Conservation (phyloP, 768 basidiomycete species). For the Kondoa subrosea region DNA sequence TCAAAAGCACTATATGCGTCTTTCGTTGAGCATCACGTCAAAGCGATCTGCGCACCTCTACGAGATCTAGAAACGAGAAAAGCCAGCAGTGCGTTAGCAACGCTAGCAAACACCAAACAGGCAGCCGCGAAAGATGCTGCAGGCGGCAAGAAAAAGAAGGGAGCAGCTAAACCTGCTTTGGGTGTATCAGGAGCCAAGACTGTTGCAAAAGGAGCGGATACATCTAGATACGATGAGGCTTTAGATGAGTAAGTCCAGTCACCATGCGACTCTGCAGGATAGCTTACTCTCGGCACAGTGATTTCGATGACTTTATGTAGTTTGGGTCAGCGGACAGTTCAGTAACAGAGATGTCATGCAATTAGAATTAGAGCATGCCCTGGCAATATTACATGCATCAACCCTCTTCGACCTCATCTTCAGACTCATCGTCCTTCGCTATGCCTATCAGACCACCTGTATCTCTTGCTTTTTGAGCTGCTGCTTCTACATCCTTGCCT, state of each 20-base stretch:
- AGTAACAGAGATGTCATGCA: no score
- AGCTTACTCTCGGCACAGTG: background rate
- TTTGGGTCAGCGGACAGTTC: no score
- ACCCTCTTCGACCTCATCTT: conserved; percentile 12
- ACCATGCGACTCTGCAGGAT: background rate
- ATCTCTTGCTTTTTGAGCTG: conserved; percentile 41
- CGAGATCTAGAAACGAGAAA: conserved; percentile 86
- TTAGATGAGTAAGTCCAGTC: conserved; percentile 15
- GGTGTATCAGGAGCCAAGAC: conserved; percentile 47
- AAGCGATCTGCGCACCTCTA: conserved; percentile 55
- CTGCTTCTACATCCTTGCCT: conserved; percentile 21
- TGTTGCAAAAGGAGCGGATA: conserved; percentile 40
- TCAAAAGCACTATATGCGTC: conserved; percentile 61
- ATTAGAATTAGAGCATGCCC: no score
- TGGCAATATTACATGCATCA: no score
- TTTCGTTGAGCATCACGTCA: conserved; percentile 71
- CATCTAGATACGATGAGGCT: conserved; percentile 12
- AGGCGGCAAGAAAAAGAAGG: conserved; percentile 73
- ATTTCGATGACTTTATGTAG: conserved; percentile 8
- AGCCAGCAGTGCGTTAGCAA: conserved; percentile 62
- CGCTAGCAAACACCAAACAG: conserved; percentile 88
- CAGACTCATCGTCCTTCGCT: conserved; percentile 30
- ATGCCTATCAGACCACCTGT: conserved; percentile 42
- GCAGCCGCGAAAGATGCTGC: conserved; percentile 70
- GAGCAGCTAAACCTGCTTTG: conserved; percentile 52